Base-by-base conservation (phyloP, 192 early-diverging fungal species). In the Rhizophagus prolifer region DNA sequence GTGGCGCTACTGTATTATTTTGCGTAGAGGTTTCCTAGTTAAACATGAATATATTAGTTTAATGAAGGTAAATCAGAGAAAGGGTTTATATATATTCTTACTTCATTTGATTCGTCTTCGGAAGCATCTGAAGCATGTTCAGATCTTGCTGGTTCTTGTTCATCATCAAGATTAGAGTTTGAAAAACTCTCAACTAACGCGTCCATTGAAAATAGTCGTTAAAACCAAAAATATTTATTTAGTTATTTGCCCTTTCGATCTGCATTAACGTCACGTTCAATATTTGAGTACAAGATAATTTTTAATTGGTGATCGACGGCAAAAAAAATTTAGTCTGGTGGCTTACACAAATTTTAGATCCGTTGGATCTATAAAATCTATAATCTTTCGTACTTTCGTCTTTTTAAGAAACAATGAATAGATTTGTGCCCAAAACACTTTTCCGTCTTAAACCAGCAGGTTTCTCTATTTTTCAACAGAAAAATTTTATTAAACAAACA, bases 151-250 rank as follows among this genome's bases (percentile, higher is more conserved):
- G 74, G 74, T 14, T 75, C 74, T 41, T 26, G 41, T 58, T 54
- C 73, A 10, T 75, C 74, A 75, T 75, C 74, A 16, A 75, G 21
- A 30, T 61, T 64, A 47, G 59, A 10, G n/a, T 50, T 54, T 14
- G 58, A 47, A 12, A 74, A 61, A 60, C 58, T 74, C n/a, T 75
- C 74, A 60, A 75, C 63, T 13, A 75, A 31, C 16, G 74, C 30
- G 25, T 75, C 74, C 74, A 75, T 75, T 12, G 62, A 84, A 23
- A 79, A 78, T 12, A 44, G 9, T 41, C 1, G 38, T 38, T 4
- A 38, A 41, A 41, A 2, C 30, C 30, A 2, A 31, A 31, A 31
- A 31, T 31, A 31, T 31, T 31, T 31, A 31, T 31, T 31, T 31
- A 34, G 31, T 31, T 31, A 34, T 38, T 7, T 38, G 7, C 36